Base-by-base conservation (phyloP, 2,329 filamentous ascomycete species). In the Aspergillus brasiliensis region DNA sequence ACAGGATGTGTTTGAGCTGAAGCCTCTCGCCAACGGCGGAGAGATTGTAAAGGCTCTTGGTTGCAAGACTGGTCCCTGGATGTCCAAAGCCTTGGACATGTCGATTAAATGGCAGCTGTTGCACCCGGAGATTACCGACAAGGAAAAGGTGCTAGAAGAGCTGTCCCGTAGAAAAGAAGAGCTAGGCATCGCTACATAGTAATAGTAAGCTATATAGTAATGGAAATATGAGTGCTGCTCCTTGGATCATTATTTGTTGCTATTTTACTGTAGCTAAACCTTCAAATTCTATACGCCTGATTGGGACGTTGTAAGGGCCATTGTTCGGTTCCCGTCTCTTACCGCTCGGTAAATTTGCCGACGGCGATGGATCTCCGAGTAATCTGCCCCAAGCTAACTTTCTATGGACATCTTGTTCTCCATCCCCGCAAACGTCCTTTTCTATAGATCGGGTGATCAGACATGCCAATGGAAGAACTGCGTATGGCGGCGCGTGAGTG, bases 91-190 rank as follows among this genome's bases (percentile, higher is more conserved):
- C 3, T 78, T 97, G 49, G 89, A 96, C 31, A 81, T 92, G 3
- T 90, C 91, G 62, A 85, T 96, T 75, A 87, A 88, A 62, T 98
- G 93, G 92, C 95, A 98, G 76, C 83, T 98, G 55, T 84, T 91
- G 38, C 87, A 98, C 71, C 91, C 92, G 0, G 82, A 82, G 3
- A 81, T 80, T 59, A 85, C 82, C 3, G 88, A 93, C 62, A 77
- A 82, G 28, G 68, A 74, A 6, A 84, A 80, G 2, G 88, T 84
- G 1, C 77, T 92, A 56, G 82, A 87, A 49, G 85, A 88, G 69
- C 82, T 91, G 23, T 74, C 77, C 49, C 73, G 69, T 56, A 80
- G 77, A 62, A 81, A 77, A 61, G 73, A 78, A 23, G 85, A 89
- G 69, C 69, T 90, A 56, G 81, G 67, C 8, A 28, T 67, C 25